Evolutionary conservation across 352 stramenopile species (phyloP).

Genomic region (Pythium apleroticum): DNA sequence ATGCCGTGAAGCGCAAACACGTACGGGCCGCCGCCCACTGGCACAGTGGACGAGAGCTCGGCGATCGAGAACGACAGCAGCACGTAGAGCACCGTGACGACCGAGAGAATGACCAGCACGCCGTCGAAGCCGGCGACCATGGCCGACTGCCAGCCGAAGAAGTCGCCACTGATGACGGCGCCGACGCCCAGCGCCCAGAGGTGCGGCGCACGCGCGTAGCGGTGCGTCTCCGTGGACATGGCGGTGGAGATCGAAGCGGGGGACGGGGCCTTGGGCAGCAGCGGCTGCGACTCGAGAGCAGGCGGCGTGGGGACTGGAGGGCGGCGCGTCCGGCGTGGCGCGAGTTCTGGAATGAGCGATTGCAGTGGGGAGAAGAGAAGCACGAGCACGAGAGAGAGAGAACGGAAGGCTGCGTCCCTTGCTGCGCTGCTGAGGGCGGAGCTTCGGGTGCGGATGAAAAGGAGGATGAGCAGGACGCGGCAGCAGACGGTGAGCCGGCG

Average conservation of each 20-base stretch:
- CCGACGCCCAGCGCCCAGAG: slow-evolving; percentile 69
- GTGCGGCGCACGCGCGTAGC: slow-evolving; percentile 60
- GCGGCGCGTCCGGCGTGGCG: background rate
- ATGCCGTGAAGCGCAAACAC: slow-evolving; percentile 67
- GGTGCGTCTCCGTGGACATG: slow-evolving; percentile 33
- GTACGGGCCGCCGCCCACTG: slow-evolving; percentile 62
- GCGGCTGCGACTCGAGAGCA: background rate
- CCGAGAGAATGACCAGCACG: slow-evolving; percentile 52
- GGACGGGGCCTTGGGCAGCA: background rate
- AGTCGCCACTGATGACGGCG: slow-evolving; percentile 67
- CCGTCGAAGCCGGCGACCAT: slow-evolving; percentile 66
- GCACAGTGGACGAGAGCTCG: slow-evolving; percentile 61
- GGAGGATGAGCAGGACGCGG: background rate
- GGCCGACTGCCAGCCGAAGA: slow-evolving; percentile 71
- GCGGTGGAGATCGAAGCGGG: slow-evolving; percentile 5
- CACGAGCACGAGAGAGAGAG: background rate
- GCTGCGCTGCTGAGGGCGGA: background rate
- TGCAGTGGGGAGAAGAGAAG: background rate
- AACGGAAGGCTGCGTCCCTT: background rate
- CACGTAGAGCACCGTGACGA: slow-evolving; percentile 70
- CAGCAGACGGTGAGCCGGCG: slow-evolving; percentile 1
- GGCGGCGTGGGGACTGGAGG: background rate
- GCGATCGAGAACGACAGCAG: slow-evolving; percentile 73
- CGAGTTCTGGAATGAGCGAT: slow-evolving; percentile 17
- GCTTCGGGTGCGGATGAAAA: background rate